phyloP scores from a whole-genome alignment of 164 flowering plant species.

The Macadamia tetraphylla region DNA sequence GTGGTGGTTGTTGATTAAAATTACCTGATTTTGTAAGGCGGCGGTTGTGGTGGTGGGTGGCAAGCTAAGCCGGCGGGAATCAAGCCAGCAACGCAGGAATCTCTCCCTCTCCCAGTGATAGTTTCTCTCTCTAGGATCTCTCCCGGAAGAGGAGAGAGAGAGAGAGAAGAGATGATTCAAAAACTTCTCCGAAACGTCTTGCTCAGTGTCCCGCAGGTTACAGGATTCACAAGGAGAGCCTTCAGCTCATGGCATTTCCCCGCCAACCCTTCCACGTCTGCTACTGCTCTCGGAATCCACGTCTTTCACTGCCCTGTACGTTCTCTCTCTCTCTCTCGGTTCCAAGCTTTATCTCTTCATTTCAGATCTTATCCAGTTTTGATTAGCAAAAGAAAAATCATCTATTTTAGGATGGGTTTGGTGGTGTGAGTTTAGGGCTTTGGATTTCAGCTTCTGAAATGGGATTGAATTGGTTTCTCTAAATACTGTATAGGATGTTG shows the following conservation, averaged over 20 bases:
- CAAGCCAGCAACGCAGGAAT: too few species aligned
- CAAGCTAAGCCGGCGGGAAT: too few species aligned
- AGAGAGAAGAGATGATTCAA: slow-evolving; percentile 14
- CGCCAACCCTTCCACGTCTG: slow-evolving; percentile 19
- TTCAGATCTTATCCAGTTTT: background rate
- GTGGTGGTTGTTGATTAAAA: too few species aligned
- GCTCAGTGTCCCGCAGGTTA: slow-evolving; percentile 12
- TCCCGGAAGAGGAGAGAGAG: background rate
- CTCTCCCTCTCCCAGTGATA: too few species aligned
- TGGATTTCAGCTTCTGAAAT: slow-evolving; percentile 2
- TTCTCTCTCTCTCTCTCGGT: background rate
- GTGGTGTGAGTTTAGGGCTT: too few species aligned
- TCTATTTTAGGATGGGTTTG: too few species aligned
- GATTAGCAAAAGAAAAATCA: too few species aligned
- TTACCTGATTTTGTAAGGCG: too few species aligned
- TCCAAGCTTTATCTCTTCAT: too few species aligned
- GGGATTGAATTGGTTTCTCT: slow-evolving; percentile 8
- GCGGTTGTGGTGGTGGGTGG: too few species aligned
- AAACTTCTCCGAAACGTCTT: slow-evolving; percentile 14
- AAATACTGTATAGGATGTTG: slow-evolving; percentile 42
- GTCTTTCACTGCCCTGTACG: slow-evolving; percentile 82
- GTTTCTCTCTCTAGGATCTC: too few species aligned
- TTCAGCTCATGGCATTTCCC: slow-evolving; percentile 28
- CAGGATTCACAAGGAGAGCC: slow-evolving; percentile 32
- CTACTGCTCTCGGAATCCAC: slow-evolving; percentile 63